phyloP scores from a whole-genome alignment of 257 asterid genomes.

The Solanum appendiculatum region DNA sequence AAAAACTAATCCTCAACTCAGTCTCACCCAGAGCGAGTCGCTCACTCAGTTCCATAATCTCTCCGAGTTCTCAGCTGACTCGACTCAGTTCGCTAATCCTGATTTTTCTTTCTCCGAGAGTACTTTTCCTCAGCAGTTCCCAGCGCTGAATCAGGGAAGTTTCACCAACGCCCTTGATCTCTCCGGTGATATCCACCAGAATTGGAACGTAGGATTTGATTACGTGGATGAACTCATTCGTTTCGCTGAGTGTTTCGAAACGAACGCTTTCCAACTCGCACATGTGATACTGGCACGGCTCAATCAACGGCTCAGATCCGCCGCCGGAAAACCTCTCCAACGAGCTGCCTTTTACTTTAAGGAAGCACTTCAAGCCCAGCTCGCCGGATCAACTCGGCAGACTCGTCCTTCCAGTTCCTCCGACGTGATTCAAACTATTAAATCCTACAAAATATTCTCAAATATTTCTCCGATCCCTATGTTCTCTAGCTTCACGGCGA shows the following conservation, averaged over 20 bases:
- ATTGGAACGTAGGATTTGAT: constrained; percentile 47
- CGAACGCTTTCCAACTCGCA: constrained; percentile 69
- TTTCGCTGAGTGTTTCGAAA: constrained; percentile 79
- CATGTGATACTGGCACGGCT: constrained; percentile 72
- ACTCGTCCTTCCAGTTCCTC: constrained; percentile 35
- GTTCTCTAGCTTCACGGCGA: constrained; percentile 86
- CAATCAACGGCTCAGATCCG: constrained; percentile 57
- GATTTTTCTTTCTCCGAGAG: constrained; percentile 40
- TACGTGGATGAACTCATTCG: constrained; percentile 79
- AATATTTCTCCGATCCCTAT: constrained; percentile 64
- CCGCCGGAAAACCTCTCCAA: constrained; percentile 66
- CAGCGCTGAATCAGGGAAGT: constrained; percentile 7
- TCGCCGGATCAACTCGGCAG: constrained; percentile 53
- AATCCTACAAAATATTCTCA: constrained; percentile 63
- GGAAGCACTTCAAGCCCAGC: constrained; percentile 74
- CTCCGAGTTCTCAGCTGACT: constrained; percentile 25
- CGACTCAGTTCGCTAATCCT: constrained; percentile 27
- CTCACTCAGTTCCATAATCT: constrained; percentile 37
- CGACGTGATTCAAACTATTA: constrained; percentile 59
- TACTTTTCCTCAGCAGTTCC: constrained; percentile 12
- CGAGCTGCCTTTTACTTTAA: constrained; percentile 92
- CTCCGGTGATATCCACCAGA: constrained; percentile 7
- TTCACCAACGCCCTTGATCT: constrained; percentile 13
- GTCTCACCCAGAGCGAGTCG: constrained; percentile 10
- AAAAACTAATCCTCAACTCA: not conserved